Evolutionary conservation across 495 filamentous ascomycete species (phyloP).

Genomic region (Staphylotrichum longicolle): DNA sequence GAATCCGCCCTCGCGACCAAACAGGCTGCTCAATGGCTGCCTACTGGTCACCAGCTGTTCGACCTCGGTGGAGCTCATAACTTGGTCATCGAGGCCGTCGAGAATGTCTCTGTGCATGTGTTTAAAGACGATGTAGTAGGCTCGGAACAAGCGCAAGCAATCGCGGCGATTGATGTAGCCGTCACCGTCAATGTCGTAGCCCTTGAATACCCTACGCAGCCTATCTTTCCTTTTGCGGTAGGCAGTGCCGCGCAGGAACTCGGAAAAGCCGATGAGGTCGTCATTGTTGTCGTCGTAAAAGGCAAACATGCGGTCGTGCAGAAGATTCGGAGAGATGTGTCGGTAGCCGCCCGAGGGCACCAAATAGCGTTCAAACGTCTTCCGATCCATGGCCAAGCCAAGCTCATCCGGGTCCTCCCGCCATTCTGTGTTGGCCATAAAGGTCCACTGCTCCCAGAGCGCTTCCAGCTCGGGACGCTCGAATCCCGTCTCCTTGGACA

Average conservation of each 20-base stretch:
- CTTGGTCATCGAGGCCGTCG: constrained; percentile 75
- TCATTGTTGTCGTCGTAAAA: constrained; percentile 93
- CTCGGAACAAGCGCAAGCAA: constrained; percentile 86
- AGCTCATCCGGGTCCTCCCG: constrained; percentile 75
- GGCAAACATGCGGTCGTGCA: constrained; percentile 93
- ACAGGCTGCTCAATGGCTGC: constrained; percentile 75
- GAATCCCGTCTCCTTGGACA: constrained; percentile 70
- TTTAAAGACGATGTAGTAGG: constrained; percentile 82
- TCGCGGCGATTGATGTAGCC: constrained; percentile 85
- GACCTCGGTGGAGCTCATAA: constrained; percentile 65
- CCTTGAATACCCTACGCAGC: constrained; percentile 73
- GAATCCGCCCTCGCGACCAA: constrained; percentile 60
- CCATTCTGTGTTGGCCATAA: constrained; percentile 83
- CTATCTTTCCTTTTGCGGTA: constrained; percentile 77
- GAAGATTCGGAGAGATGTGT: constrained; percentile 76
- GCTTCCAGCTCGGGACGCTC: constrained; percentile 84
- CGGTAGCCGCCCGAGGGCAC: constrained; percentile 75
- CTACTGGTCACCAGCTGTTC: constrained; percentile 70
- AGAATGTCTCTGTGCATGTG: constrained; percentile 83
- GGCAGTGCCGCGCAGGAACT: constrained; percentile 82
- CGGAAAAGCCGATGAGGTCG: constrained; percentile 87
- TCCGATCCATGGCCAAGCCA: constrained; percentile 79
- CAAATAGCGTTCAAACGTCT: constrained; percentile 87
- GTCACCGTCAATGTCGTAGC: constrained; percentile 88
- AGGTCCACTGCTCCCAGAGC: constrained; percentile 94